Conservation (phyloP, 257 asterid genomes). For the Rubia yunnanensis region DNA sequence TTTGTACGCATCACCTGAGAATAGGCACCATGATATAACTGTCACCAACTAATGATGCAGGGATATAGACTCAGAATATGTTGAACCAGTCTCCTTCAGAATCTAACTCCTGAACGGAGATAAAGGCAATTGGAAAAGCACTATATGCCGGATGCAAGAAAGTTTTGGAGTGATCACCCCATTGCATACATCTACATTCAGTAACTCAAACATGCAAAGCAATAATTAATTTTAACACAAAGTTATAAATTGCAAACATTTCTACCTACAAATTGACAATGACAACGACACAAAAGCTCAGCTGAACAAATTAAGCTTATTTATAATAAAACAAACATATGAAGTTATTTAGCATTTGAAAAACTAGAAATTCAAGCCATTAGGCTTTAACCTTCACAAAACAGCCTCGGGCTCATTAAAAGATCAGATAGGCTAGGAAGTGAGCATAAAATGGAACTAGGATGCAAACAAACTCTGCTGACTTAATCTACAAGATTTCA, state of each 20-base stretch:
- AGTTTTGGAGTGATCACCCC: not conserved
- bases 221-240: not conserved
- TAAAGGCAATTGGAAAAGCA: too few species aligned
- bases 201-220: not conserved
- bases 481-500: not conserved
- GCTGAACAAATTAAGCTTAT: not conserved
- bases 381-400: not conserved
- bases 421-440: not conserved
- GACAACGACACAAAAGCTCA: not conserved
- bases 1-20: conserved; percentile 67
- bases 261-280: not conserved
- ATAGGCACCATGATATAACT: conserved; percentile 7
- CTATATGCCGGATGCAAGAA: not conserved
- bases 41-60: not conserved
- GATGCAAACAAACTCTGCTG: not conserved
- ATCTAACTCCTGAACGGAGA: not conserved
- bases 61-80: not conserved
- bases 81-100: not conserved
- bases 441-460: not conserved
- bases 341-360: not conserved
- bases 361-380: not conserved
- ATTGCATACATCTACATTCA: not conserved
- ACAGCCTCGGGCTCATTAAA: not conserved
- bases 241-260: not conserved
- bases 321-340: not conserved